These are phyloP conservation scores for Macrophomina phaseolina DNA, from an alignment of 2,329 filamentous ascomycete genomes.

Conservation along the genomic window DNA sequence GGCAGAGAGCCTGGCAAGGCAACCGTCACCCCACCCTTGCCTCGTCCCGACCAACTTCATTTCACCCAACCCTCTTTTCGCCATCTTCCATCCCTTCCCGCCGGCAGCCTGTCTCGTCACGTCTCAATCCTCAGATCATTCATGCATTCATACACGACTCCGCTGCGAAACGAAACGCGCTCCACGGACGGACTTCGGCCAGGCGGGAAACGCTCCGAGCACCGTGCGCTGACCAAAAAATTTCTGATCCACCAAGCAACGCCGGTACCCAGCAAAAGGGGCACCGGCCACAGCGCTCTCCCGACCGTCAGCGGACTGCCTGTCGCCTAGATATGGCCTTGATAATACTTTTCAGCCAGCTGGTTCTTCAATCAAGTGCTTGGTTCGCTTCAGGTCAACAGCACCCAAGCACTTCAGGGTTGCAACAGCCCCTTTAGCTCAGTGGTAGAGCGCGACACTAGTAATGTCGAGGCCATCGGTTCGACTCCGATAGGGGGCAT, in stretches of 20 bases:
- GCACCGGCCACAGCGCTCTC: neutral
- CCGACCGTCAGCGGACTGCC: too few relatives aligned
- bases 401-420: neutral
- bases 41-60: too few relatives aligned
- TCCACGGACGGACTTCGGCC: slow-evolving; percentile 1
- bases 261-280: neutral
- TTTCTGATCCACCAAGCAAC: neutral
- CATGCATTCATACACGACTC: neutral
- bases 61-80: neutral
- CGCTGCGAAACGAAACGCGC: neutral
- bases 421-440: slow-evolving; percentile 23
- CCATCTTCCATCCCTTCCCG: neutral
- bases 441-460: slow-evolving; percentile 29
- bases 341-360: neutral
- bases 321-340: neutral
- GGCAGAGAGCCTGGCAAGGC: too few relatives aligned
- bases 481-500: slow-evolving; percentile 28
- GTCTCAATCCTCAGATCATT: neutral
- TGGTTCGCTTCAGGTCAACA: neutral
- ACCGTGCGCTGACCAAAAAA: neutral
- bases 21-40: too few relatives aligned
- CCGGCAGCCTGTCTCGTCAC: neutral
- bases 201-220: neutral
- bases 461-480: slow-evolving; percentile 29
- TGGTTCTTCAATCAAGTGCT: neutral